These are phyloP conservation scores for Irpex lacteus DNA, from an alignment of 1,284 basidiomycete species.

Conservation along the genomic window DNA sequence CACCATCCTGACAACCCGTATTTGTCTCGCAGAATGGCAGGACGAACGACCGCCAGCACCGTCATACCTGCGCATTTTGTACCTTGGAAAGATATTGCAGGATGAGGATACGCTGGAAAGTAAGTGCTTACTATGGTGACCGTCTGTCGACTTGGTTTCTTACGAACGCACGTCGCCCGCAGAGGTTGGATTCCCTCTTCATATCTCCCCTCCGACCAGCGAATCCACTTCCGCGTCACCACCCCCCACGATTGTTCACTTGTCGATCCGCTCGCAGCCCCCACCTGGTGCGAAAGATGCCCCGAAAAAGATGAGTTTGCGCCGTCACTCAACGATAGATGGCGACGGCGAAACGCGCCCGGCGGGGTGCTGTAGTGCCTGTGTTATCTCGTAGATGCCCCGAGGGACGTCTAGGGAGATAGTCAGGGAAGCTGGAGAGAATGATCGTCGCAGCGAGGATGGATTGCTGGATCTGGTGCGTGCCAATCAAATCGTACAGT, in stretches of 20 bases:
- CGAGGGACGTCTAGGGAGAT: constrained; percentile 2
- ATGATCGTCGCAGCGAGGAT: neutral
- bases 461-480: constrained; percentile 1
- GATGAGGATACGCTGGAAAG: constrained; percentile 78
- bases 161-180: constrained; percentile 2
- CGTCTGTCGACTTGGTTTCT: constrained; percentile 3
- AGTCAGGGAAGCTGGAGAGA: neutral
- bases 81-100: constrained; percentile 80
- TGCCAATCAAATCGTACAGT: neutral
- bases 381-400: constrained; percentile 24
- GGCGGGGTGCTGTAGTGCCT: constrained; percentile 27
- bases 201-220: constrained; percentile 29
- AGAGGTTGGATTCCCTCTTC: constrained; percentile 52
- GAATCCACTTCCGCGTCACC: constrained; percentile 27
- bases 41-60: constrained; percentile 78
- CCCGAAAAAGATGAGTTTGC: constrained; percentile 45
- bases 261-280: constrained; percentile 71
- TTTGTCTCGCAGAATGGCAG: constrained; percentile 64
- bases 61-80: constrained; percentile 73
- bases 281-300: constrained; percentile 48
- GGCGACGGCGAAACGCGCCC: constrained; percentile 19
- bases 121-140: constrained; percentile 36
- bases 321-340: constrained; percentile 7
- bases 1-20: neutral
- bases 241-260: constrained; percentile 72